Evolutionary conservation across 371 early-diverging fungal genomes (phyloP), one percentile per base, ranked within the genome.

Genomic region (Mortierella sp.): DNA sequence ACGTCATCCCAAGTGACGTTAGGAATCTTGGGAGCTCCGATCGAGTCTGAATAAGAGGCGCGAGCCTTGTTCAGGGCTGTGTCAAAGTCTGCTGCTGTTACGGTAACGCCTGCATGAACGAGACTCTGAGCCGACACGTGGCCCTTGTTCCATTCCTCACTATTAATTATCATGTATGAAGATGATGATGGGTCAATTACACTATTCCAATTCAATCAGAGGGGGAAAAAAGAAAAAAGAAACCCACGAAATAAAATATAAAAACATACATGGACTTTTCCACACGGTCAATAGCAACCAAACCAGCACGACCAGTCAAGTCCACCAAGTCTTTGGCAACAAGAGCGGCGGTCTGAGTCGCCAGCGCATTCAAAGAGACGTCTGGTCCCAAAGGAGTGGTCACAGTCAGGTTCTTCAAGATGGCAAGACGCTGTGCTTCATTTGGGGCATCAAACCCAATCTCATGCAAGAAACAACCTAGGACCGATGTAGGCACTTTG

Each of bases 1-100:
- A 99, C 97, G 86, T 99, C 99, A 67, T 97, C 97, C 98, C 99
- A 99, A 10, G 94, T 95, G 22, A 99, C 97, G 59, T 92, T 93
- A 6, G 98, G 98, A 65, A 98, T 98, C 91, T 92, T 97, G 50
- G 99, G 98, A 10, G 98, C 98, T 15, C 98, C 98, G 62, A 98
- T 95, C 15, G 92, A 91, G 60, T 97, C 97, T 11, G 97, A 94
- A 70, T 96, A 96, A 22, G 93, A 89, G 22, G 94, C 88, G 32
- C 98, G 90, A 4, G 96, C 92, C 73, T 90, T 89, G 19, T 89
- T 90, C 19, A 98, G 85, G 0, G 98, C 97, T 8, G 85, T 83
- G 38, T 92, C 90, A 77, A 96, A 92, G 83, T 97, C 97, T 1
- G 89, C 87, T 24, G 90, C 89, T 0, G 94, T 92, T 16, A 98